Base-by-base conservation (phyloP, 768 basidiomycete genomes). In the Hemileccinum rubropunctum region DNA sequence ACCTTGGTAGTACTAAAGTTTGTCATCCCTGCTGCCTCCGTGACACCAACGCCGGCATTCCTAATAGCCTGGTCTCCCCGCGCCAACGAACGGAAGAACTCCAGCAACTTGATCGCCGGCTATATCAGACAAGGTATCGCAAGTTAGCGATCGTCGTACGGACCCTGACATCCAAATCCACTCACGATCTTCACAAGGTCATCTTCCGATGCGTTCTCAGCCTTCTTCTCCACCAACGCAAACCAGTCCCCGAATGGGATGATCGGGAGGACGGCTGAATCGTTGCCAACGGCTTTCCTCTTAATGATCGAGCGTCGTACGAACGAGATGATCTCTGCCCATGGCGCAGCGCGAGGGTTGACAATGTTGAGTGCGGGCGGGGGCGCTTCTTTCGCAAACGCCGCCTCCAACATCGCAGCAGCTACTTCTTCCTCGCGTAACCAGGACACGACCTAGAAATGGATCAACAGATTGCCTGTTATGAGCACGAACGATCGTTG, bases 341-440 rank as follows among this genome's bases (percentile, higher is more conserved):
- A 76, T 2, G 60, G 36, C 3, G 64, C 52, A 5, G 70, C 66
- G 8, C 59, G 51, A 11, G 77, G 76, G 50, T 76, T 73, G 1
- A 72, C 59, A 3, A 79, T 48, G 52, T 77, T 71, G 48, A 74
- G 50, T 6, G 62, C 53, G 5, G 63, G 50, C 2, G 61, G 62
- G 0, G 52, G 42, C 0, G 60, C 51, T 0, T 38, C 57, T 21
- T 52, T 47, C 1, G 42, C 26, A 39, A 67, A 60, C 6, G 61
- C 63, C 1, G 59, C 42, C 50, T 73, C 65, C 12, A 71, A 36
- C 6, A 76, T 56, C 0, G 67, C 64, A 30, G 61, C 15, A 0
- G 74, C 71, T 0, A 69, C 75, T 3, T 66, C 59, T 53, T 77
- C 68, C 45, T 70, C 65, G 0, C 77, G 73, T 3, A 79, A 42